A percentile compares a stretch with the other conserved stretches of the same genome.
phyloP scores from a whole-genome alignment of 2,329 filamentous ascomycete species.

The Teratosphaeria nubilosa region DNA sequence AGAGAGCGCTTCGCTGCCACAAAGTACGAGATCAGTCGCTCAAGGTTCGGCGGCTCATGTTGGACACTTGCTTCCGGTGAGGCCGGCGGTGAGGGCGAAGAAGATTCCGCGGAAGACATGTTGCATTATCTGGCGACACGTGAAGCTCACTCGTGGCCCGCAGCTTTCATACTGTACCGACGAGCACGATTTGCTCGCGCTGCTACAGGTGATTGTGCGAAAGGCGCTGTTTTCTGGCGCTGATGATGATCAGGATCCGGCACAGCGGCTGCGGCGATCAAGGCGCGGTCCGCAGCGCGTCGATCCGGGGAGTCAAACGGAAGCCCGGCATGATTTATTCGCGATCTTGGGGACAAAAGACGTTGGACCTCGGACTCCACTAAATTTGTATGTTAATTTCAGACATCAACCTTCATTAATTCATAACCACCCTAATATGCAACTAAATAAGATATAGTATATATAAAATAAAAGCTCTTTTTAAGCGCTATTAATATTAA shows the following conservation, averaged over 20 bases:
- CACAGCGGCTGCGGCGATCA: neutral
- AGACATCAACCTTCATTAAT: no score
- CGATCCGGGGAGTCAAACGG: neutral
- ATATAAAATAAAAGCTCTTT: no score
- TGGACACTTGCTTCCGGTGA: slow-evolving; percentile 33
- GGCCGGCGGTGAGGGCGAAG: slow-evolving; percentile 27
- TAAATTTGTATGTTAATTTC: no score
- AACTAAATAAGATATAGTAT: no score
- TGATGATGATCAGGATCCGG: no score
- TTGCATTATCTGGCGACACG: neutral
- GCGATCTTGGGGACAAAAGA: no score
- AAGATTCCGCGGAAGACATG: slow-evolving; percentile 8
- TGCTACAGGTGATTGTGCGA: neutral
- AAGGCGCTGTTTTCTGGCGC: neutral
- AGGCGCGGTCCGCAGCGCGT: neutral
- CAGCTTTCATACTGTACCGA: neutral
- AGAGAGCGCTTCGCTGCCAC: slow-evolving; percentile 81
- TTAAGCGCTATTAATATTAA: no score
- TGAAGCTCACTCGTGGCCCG: neutral
- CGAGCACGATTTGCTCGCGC: neutral
- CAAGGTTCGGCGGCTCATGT: slow-evolving; percentile 44
- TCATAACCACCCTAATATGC: no score
- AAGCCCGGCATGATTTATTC: neutral
- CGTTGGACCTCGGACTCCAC: no score
- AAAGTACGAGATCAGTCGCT: slow-evolving; percentile 73